Evolutionary conservation across 1,139 yeast genomes (phyloP).

Genomic region (Blastobotrys apis): DNA sequence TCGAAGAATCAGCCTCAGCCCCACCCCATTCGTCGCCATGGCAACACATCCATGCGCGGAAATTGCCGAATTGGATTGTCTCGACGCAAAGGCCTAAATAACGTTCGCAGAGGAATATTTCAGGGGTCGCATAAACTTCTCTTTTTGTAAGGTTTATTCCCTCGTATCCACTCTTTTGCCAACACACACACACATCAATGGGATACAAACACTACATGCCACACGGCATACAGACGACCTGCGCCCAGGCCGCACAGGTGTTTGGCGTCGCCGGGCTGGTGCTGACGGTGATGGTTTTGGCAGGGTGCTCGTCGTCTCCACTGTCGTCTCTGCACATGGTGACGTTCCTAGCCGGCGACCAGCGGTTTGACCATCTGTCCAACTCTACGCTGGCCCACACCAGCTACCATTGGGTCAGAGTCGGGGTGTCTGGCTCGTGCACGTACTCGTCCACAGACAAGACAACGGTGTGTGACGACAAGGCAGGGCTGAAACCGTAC

Average conservation of each 20-base stretch:
- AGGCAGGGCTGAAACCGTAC: conserved; percentile 7
- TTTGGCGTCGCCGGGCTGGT: conserved; percentile 5
- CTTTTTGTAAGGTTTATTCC: too few species aligned
- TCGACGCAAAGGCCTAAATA: too few species aligned
- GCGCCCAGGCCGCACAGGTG: conserved; percentile 8
- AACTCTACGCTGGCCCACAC: background rate
- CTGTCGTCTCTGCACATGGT: background rate
- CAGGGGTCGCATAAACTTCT: too few species aligned
- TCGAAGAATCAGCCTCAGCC: too few species aligned
- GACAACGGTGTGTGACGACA: background rate
- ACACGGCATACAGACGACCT: background rate
- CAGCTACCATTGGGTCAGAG: conserved; percentile 7
- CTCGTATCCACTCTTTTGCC: too few species aligned
- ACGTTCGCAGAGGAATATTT: too few species aligned
- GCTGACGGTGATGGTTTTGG: conserved; percentile 4
- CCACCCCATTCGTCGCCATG: too few species aligned
- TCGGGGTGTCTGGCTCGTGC: conserved; percentile 10
- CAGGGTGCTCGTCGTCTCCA: conserved; percentile 3
- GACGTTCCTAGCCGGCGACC: conserved; percentile 5
- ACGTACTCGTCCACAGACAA: background rate
- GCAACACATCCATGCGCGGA: too few species aligned
- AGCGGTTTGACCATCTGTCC: background rate
- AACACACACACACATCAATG: background rate
- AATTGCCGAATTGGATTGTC: too few species aligned
- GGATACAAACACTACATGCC: conserved; percentile 2